phyloP scores from a whole-genome alignment of 805 yeast genomes.

The Candida ovalis region DNA sequence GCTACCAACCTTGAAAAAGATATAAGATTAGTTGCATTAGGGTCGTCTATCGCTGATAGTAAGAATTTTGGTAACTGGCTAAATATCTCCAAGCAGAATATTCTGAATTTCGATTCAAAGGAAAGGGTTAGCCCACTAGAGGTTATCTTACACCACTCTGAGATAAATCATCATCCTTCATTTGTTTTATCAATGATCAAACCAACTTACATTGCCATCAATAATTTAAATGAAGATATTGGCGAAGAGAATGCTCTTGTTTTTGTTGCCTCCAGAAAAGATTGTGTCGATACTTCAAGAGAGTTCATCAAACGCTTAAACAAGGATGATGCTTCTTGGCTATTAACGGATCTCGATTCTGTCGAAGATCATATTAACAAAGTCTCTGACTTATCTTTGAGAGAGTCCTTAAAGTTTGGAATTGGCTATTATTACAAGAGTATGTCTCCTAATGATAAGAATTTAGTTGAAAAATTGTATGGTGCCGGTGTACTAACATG shows the following conservation, averaged over 20 bases:
- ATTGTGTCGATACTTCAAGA: constrained; percentile 48
- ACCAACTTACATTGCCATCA: constrained; percentile 43
- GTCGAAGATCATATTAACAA: constrained; percentile 39
- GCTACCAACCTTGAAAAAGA: constrained; percentile 57
- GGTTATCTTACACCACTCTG: constrained; percentile 50
- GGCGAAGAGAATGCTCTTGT: constrained; percentile 39
- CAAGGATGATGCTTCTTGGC: constrained; percentile 36
- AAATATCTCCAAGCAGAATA: constrained; percentile 57
- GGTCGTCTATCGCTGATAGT: constrained; percentile 68
- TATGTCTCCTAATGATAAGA: constrained; percentile 54
- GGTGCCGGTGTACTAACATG: constrained; percentile 47
- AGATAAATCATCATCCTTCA: constrained; percentile 48
- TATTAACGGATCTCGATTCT: constrained; percentile 36
- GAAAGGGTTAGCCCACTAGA: constrained; percentile 55
- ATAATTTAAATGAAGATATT: constrained; percentile 26
- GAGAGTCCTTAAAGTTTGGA: constrained; percentile 48
- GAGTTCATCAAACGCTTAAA: constrained; percentile 36
- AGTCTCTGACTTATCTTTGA: constrained; percentile 45
- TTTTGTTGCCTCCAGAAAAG: constrained; percentile 55
- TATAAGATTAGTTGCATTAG: constrained; percentile 64
- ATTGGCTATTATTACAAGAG: constrained; percentile 58
- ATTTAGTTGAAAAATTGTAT: constrained; percentile 52
- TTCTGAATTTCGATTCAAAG: constrained; percentile 67
- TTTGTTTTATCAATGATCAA: constrained; percentile 47
- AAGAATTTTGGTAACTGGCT: constrained; percentile 85